Percentiles rank a stretch among this genome's conserved stretches.
phyloP scores from a whole-genome alignment of 2,329 filamentous ascomycete species.

The Tolypocladium tundrense region DNA sequence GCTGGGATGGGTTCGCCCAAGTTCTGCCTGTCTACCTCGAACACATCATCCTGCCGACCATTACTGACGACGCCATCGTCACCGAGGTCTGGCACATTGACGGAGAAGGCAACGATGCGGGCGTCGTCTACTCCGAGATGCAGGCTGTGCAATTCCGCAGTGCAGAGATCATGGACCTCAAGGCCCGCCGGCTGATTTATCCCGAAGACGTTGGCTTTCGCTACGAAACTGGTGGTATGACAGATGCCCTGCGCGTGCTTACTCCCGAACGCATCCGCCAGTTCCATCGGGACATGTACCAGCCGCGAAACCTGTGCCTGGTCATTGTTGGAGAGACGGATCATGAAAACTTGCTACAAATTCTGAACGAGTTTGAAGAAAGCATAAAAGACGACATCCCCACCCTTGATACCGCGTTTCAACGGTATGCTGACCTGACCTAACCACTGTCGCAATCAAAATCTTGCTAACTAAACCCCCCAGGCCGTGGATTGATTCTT shows the following conservation, averaged over 20 bases:
- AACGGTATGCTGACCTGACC: constrained; percentile 31
- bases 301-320: constrained; percentile 87
- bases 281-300: constrained; percentile 96
- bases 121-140: constrained; percentile 98
- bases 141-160: constrained; percentile 84
- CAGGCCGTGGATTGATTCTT: constrained; percentile 81
- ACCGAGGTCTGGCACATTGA: constrained; percentile 97
- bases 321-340: constrained; percentile 89
- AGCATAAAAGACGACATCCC: constrained; percentile 79
- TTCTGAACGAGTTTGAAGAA: constrained; percentile 80
- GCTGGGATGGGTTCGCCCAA: constrained; percentile 93
- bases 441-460: not conserved
- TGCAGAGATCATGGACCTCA: constrained; percentile 77
- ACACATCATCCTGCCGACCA: constrained; percentile 80
- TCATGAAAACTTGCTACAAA: constrained; percentile 66
- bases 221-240: constrained; percentile 97
- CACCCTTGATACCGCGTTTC: constrained; percentile 62
- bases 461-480: not conserved
- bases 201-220: constrained; percentile 85
- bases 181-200: constrained; percentile 70
- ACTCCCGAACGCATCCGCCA: constrained; percentile 85
- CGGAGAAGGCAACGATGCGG: constrained; percentile 86
- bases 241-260: constrained; percentile 76
- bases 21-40: constrained; percentile 93
- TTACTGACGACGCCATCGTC: constrained; percentile 86